A percentile compares a stretch with the other conserved stretches of the same genome.
Evolutionary conservation across 2,329 filamentous ascomycete species (phyloP).

Genomic region (Trichoderma semiorbis): DNA sequence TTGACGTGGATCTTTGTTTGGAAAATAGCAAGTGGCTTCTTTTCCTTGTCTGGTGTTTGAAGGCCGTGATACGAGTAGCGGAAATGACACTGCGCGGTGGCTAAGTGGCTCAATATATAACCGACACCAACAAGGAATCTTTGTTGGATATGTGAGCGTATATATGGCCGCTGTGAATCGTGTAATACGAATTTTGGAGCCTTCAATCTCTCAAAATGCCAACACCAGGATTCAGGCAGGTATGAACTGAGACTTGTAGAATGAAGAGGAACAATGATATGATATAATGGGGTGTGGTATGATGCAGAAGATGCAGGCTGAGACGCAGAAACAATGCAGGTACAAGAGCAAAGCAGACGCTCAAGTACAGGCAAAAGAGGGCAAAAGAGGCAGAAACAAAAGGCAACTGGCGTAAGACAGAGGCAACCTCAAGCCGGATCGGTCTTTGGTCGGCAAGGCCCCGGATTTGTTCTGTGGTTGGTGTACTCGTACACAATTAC

Average conservation of each 20-base stretch:
- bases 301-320: neutral
- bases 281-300: neutral
- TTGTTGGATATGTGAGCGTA: neutral
- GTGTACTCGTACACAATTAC: neutral
- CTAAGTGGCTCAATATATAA: neutral
- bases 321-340: constrained; percentile 21
- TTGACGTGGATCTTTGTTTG: neutral
- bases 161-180: neutral
- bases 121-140: neutral
- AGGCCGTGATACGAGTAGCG: neutral
- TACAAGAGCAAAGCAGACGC: constrained; percentile 33
- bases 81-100: neutral
- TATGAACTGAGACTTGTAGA: neutral
- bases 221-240: neutral
- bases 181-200: neutral
- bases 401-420: neutral
- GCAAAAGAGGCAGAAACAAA: neutral
- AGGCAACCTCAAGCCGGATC: neutral
- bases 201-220: neutral
- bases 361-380: constrained; percentile 32
- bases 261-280: neutral
- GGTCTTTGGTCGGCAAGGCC: neutral
- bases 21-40: neutral
- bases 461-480: neutral
- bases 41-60: neutral